Evolutionary conservation across 345 rosid species (phyloP), one percentile per base, ranked within the genome.

Genomic region (Theobroma cacao): DNA sequence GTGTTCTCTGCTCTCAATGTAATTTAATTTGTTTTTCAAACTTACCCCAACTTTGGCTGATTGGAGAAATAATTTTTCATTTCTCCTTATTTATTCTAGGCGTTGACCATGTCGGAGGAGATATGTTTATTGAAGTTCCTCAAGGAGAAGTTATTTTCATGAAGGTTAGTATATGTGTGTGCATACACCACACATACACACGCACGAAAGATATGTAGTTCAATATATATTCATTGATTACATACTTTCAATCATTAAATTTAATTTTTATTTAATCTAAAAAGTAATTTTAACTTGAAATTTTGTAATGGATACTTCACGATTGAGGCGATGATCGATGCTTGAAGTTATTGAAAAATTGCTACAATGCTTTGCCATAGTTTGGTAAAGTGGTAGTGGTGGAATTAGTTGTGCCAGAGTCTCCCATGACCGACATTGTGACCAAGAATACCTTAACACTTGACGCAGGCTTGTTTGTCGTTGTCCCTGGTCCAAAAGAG

Each of bases 71-170:
- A 24, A 40, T 28, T 28, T 7, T 26, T n/a, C 13, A 5, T 55
- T n/a, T 55, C 13, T 13, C 2, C 1, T 5, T 36, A 2, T 31
- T 58, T 11, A 36, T 55, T 7, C n/a, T 80, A 76, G 80, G 84
- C 24, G 76, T 85, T 13, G 72, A 80, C 14, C 81, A 83, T 74
- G 83, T 80, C 0, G 77, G 79, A n/a, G 85, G 87, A 56, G 87
- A 87, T 75, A 83, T 85, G 81, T 79, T 80, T 74, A 48, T 56
- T 7, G 43, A 64, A 53, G 72, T 86, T 65, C 91, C 91, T 11
- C 53, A 34, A 45, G 91, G 81, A 36, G 83, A 88, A 64, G 85
- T 84, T 31, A 83, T 86, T 59, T 78, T 88, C 76, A 75, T 88
- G 82, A 84, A 84, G 80, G 82, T 84, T 67, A 77, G 68, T 71